Percentiles rank a stretch among this genome's conserved stretches.
Evolutionary conservation across 768 basidiomycete species (phyloP).

Genomic region (Tricholoma furcatifolium): DNA sequence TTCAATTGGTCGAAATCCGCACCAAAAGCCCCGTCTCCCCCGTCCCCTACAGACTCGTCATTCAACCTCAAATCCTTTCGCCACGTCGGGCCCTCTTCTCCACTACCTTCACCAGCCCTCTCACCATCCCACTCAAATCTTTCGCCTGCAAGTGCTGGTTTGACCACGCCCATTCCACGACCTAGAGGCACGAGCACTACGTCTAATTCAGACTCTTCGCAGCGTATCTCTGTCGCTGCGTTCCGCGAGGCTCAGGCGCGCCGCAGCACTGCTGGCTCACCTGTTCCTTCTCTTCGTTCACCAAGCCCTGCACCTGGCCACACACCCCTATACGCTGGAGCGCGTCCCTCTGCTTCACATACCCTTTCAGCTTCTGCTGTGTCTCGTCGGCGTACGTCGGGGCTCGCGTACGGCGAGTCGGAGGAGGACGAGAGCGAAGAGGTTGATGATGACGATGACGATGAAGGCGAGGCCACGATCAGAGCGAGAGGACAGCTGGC

Average conservation of each 20-base stretch:
- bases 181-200: slow-evolving; percentile 57
- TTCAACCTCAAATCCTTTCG: slow-evolving; percentile 78
- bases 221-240: slow-evolving; percentile 78
- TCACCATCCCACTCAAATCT: slow-evolving; percentile 16
- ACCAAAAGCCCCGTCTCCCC: slow-evolving; percentile 9
- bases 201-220: slow-evolving; percentile 54
- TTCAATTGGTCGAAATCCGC: slow-evolving; percentile 43
- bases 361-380: background rate
- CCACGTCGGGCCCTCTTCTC: slow-evolving; percentile 53
- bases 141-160: background rate
- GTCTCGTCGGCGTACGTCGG: slow-evolving; percentile 6
- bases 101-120: slow-evolving; percentile 16
- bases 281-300: slow-evolving; percentile 39
- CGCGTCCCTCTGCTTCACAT: background rate
- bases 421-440: slow-evolving; percentile 27
- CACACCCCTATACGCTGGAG: slow-evolving; percentile 11
- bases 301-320: slow-evolving; percentile 36
- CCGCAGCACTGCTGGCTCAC: slow-evolving; percentile 60
- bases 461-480: slow-evolving; percentile 18
- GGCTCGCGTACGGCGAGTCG: slow-evolving; percentile 16
- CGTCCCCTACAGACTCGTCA: slow-evolving; percentile 31
- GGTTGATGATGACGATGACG: slow-evolving; percentile 28
- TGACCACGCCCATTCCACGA: slow-evolving; percentile 30
- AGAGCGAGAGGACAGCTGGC: slow-evolving; percentile 18
- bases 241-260: slow-evolving; percentile 78